Base-by-base conservation (phyloP, 2,329 filamentous ascomycete species). In the Cucurbitaria berberidis region DNA sequence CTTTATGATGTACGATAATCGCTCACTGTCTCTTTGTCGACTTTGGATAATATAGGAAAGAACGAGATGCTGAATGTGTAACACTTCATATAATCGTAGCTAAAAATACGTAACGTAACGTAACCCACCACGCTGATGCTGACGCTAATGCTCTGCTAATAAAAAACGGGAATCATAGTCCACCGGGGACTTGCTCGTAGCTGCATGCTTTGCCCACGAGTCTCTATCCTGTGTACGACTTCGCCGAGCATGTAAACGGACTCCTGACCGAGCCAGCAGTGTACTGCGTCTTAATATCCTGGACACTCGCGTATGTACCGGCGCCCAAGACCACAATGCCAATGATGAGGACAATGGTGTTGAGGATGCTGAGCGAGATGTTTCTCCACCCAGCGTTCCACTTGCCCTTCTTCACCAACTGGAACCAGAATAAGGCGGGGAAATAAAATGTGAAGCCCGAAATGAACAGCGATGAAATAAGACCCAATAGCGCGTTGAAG, bases 401-500 rank as follows among this genome's bases (percentile, higher is more conserved):
- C 54, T 75, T 76, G 19, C 78, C 78, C 54, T 76, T 69, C 64
- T 78, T 79, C 63, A 80, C 59, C 18, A 55, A 48, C 39, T 48
- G 53, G 59, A 60, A 76, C 81, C 71, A 77, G 55, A 75, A 72
- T 18, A 74, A 53, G 0, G 54, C 74, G 0, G 74, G 74, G 62
- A 75, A 74, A 59, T 74, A 74, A 55, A 78, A 83, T 13, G 84
- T 87, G 74, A 90, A 90, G 82, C 87, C 89, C 39, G 81, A 85
- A 32, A 84, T 86, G 61, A 89, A 89, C 2, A 89, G 75, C 5
- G 86, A 66, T 3, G 72, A 74, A 48, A 90, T 84, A 34, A 91
- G 75, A 29, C 84, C 85, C n/a, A 91, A 78, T 3, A 91, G 78
- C 44, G 85, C 82, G 69, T 85, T 86, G 77, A 91, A 91, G 51